These are phyloP conservation scores for Xerocomus spinulosus DNA, from an alignment of 768 basidiomycete species.

Conservation along the genomic window DNA sequence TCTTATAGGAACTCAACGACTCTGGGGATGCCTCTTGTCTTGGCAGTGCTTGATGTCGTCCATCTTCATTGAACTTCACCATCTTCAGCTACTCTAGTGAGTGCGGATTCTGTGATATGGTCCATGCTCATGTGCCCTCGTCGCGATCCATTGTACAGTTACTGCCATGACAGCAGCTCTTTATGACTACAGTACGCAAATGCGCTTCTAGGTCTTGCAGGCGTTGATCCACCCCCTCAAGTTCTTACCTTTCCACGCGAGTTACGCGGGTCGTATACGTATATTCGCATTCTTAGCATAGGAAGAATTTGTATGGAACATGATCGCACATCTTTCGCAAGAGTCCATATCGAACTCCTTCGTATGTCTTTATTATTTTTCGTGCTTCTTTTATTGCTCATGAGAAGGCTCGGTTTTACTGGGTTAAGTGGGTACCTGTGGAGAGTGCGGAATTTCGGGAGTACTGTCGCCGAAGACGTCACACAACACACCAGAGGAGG, in stretches of 20 bases:
- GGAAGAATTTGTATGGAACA: constrained; percentile 16
- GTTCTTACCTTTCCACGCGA: constrained; percentile 7
- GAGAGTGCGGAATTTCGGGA: neutral
- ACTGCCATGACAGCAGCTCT: neutral
- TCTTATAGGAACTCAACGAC: too few relatives aligned
- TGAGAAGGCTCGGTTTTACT: neutral
- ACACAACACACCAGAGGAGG: neutral
- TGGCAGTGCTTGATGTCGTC: too few relatives aligned
- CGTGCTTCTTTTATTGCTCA: neutral
- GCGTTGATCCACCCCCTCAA: neutral
- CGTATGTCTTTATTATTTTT: constrained; percentile 1
- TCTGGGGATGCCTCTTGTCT: too few relatives aligned
- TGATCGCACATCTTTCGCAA: neutral
- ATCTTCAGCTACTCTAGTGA: too few relatives aligned
- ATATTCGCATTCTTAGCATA: neutral
- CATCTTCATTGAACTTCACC: too few relatives aligned
- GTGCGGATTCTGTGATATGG: too few relatives aligned
- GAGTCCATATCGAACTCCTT: neutral
- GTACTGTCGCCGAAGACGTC: neutral
- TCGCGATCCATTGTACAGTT: neutral
- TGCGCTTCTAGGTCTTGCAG: neutral
- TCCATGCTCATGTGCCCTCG: too few relatives aligned
- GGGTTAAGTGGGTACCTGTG: constrained; percentile 2
- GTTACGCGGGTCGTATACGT: neutral
- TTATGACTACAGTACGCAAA: constrained; percentile 9